Base-by-base conservation (phyloP, 306 rosid species). In the Trichosanthes truncata region DNA sequence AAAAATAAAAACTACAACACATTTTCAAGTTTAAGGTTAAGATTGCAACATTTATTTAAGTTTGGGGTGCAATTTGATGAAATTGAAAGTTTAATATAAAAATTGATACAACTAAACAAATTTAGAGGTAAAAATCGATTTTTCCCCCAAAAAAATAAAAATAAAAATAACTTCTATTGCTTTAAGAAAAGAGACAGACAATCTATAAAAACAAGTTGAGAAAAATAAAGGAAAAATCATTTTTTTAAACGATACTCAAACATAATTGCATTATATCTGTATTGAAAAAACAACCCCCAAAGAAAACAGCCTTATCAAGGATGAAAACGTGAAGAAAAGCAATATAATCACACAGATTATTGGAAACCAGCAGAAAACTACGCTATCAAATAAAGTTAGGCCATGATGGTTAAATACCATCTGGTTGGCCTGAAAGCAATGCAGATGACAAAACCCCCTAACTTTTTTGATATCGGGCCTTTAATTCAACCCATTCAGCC, bases 371-470 rank as follows among this genome's bases (percentile, higher is more conserved):
- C 57, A 46, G 43, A 48, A 26, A n/a, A 38, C 18, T 46, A 72
- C 12, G 57, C 14, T 48, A 3, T 48, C 62, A 29, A 5, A 49
- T 48, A 29, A 74, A 18, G 78, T 74, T 60, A 73, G 57, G 59
- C 8, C 40, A 77, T 14, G 49, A 20, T 26, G 43, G 57, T 57
- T 77, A 10, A 78, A 40, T 10, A 3, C 23, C 15, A 77, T 6
- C 68, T n/a, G 31, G 71, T 25, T 77, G 80, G 56, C 55, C 55
- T 25, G 55, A 77, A 77, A 77, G 55, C 80, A 77, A 57, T 18
- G 80, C 52, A 36, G 66, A 49, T 56, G 69, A 77, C 80, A 29
- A 77, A 77, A 77, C 12, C 6, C 52, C 33, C 20, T n/a, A 3
- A 6, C 31, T 41, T 75, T 11, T 52, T 36, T 52, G 18, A 75